phyloP scores from a whole-genome alignment of 2,329 filamentous ascomycete species.

The Microcyclospora tardicrescens region DNA sequence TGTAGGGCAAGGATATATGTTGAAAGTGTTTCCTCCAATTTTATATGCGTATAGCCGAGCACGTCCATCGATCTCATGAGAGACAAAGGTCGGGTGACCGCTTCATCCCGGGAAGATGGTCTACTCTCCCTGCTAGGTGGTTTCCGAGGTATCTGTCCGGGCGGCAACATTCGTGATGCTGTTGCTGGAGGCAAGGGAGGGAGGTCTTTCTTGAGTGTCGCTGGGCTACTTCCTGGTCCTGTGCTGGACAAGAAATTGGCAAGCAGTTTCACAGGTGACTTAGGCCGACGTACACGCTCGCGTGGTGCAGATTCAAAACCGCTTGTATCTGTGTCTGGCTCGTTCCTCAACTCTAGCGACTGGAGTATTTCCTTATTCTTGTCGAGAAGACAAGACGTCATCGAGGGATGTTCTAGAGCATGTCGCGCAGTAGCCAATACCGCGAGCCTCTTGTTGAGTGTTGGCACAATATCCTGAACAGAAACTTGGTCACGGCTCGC shows the following conservation, averaged over 20 bases:
- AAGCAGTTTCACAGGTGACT: constrained; percentile 83
- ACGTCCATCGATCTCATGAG: constrained; percentile 36
- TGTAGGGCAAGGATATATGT: constrained; percentile 73
- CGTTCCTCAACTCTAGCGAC: constrained; percentile 37
- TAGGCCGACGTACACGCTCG: constrained; percentile 53
- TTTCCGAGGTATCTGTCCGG: constrained; percentile 22
- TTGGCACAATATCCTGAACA: constrained; percentile 53
- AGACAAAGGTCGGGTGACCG: constrained; percentile 33
- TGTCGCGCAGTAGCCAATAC: constrained; percentile 42
- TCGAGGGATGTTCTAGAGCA: constrained; percentile 48
- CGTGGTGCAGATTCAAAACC: constrained; percentile 6
- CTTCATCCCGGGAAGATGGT: constrained; percentile 20
- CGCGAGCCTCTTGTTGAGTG: constrained; percentile 15
- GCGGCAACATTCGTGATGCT: constrained; percentile 8
- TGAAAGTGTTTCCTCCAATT: constrained; percentile 72
- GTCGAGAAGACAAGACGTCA: constrained; percentile 57
- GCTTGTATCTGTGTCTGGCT: constrained; percentile 9
- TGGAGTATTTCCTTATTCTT: constrained; percentile 69
- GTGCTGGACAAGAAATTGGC: constrained; percentile 62
- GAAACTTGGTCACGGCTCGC: constrained; percentile 63
- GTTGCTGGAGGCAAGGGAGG: constrained; percentile 13
- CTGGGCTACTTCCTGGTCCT: constrained; percentile 29
- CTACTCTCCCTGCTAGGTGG: constrained; percentile 25
- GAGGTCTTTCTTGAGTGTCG: constrained; percentile 16
- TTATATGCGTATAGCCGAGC: constrained; percentile 45